Evolutionary conservation across 2,329 filamentous ascomycete species (phyloP).

Genomic region (Cercospora brassicicola): DNA sequence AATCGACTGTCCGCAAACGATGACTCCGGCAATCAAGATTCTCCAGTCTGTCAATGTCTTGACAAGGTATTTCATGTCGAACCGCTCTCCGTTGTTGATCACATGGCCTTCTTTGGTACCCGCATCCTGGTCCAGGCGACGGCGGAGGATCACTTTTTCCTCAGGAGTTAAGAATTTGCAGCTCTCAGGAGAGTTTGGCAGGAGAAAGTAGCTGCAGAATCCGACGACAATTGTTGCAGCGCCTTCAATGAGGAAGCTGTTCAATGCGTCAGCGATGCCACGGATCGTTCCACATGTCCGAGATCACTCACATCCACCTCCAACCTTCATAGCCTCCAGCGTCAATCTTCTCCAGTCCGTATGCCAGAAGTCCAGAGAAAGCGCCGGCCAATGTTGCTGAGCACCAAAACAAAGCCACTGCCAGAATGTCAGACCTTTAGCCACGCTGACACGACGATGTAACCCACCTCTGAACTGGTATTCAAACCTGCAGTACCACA

Average conservation of each 20-base stretch:
- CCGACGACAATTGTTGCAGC: conserved; percentile 43
- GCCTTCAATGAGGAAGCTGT: conserved; percentile 32
- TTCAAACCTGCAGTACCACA: conserved; percentile 50
- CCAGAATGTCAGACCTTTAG: neutral
- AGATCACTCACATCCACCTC: conserved; percentile 32
- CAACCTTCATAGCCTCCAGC: conserved; percentile 32
- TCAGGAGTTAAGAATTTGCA: conserved; percentile 58
- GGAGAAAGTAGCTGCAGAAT: conserved; percentile 47
- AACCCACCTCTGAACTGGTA: conserved; percentile 42
- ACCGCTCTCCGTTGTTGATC: conserved; percentile 43
- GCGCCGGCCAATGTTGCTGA: conserved; percentile 53
- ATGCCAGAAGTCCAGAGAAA: conserved; percentile 56
- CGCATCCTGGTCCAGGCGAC: conserved; percentile 39
- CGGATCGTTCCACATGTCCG: neutral
- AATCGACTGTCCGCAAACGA: conserved; percentile 54
- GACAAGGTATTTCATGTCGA: conserved; percentile 32
- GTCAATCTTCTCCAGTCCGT: conserved; percentile 39
- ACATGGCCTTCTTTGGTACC: conserved; percentile 18
- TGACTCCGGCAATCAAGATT: conserved; percentile 45
- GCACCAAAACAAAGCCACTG: conserved; percentile 50
- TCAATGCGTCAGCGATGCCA: neutral
- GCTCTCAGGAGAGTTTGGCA: conserved; percentile 60
- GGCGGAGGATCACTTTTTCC: conserved; percentile 43
- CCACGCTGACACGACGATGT: neutral
- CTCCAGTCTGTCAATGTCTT: conserved; percentile 43